A percentile compares a stretch with the other conserved stretches of the same genome.
phyloP scores from a whole-genome alignment of 2,329 filamentous ascomycete genomes.

The Coniochaeta hoffmannii region DNA sequence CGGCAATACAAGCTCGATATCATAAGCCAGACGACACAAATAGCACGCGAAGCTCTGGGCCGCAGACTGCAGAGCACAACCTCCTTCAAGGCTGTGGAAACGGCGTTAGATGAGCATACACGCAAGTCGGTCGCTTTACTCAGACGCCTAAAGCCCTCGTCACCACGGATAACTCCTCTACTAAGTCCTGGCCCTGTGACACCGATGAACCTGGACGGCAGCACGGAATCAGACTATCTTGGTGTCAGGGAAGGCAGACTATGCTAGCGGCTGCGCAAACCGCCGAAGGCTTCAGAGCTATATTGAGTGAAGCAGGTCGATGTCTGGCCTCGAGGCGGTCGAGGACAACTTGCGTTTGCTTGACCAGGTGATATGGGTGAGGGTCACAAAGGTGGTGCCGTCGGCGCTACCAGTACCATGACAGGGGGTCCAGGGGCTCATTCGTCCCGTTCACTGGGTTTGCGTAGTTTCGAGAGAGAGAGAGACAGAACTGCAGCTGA shows the following conservation, averaged over 20 bases:
- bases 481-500: too few relatives aligned
- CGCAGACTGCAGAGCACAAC: constrained; percentile 15
- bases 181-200: constrained; percentile 55
- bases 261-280: background rate
- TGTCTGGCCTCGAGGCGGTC: too few relatives aligned
- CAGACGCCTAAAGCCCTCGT: constrained; percentile 34
- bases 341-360: too few relatives aligned
- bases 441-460: too few relatives aligned
- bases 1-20: constrained; percentile 55
- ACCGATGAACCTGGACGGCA: constrained; percentile 48
- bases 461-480: too few relatives aligned
- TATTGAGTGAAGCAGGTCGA: too few relatives aligned
- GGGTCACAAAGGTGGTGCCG: too few relatives aligned
- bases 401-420: too few relatives aligned
- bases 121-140: background rate
- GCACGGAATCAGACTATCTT: constrained; percentile 7
- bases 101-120: background rate
- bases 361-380: too few relatives aligned
- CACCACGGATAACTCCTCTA: constrained; percentile 42
- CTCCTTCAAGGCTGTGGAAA: constrained; percentile 23
- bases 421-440: too few relatives aligned
- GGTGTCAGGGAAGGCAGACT: background rate
- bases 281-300: background rate
- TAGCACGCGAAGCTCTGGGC: constrained; percentile 21
- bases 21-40: constrained; percentile 48